A percentile compares a stretch with the other conserved stretches of the same genome.
These are phyloP conservation scores for Wickerhamomyces chambardii DNA, from an alignment of 805 yeast species.

Conservation along the genomic window DNA sequence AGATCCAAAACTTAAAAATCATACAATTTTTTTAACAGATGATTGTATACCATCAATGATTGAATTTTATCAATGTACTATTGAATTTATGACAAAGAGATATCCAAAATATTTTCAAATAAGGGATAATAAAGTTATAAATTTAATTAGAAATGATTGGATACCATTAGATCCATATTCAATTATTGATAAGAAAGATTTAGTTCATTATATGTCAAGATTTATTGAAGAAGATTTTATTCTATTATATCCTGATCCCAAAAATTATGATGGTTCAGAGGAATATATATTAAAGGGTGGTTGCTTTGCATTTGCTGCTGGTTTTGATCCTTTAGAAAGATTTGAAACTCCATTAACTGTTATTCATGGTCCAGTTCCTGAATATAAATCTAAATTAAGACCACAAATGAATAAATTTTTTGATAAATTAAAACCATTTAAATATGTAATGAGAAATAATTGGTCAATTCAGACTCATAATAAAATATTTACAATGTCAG, in stretches of 20 bases:
- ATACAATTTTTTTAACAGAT: constrained; percentile 24
- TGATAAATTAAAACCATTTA: constrained; percentile 39
- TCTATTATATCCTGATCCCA: constrained; percentile 33
- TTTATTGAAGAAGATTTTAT: constrained; percentile 59
- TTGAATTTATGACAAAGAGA: constrained; percentile 14
- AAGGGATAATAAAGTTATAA: constrained; percentile 12
- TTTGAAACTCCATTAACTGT: constrained; percentile 44
- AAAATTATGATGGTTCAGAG: constrained; percentile 25
- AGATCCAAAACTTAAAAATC: constrained; percentile 23
- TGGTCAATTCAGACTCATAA: constrained; percentile 65
- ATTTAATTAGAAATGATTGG: constrained; percentile 15
- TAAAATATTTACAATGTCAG: constrained; percentile 34
- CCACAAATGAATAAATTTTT: constrained; percentile 63
- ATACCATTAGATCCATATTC: constrained; percentile 16
- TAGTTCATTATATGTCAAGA: constrained; percentile 28
- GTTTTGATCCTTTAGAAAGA: constrained; percentile 54
- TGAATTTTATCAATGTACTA: constrained; percentile 46
- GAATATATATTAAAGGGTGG: constrained; percentile 55
- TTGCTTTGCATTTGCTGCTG: constrained; percentile 58
- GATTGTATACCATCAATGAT: constrained; percentile 27
- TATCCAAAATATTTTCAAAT: constrained; percentile 17
- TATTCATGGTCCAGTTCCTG: constrained; percentile 70
- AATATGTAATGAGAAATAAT: constrained; percentile 54
- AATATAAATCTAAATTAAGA: constrained; percentile 45
- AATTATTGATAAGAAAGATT: constrained; percentile 10